Evolutionary conservation across 2,329 filamentous ascomycete genomes (phyloP), one percentile per base, ranked within the genome.

Genomic region (Mollisia scopiformis): DNA sequence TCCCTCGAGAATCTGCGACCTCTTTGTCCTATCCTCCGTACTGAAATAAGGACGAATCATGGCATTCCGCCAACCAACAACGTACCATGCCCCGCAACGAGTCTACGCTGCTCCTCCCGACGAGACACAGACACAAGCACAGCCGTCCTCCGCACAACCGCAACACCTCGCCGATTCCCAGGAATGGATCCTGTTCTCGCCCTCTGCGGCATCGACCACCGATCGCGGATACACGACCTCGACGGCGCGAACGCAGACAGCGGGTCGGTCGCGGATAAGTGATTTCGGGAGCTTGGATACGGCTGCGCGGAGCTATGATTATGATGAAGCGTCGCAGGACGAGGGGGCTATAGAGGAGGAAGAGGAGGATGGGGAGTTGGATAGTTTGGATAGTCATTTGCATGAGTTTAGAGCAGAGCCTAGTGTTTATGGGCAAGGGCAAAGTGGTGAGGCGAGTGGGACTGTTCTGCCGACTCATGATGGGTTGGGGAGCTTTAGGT

Each of bases 151-250:
- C 25, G 60, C 50, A 27, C 41, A 58, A 25, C 62, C 65, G 51
- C 56, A 37, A 16, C 37, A 57, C 27, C 78, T 87, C 62, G 87
- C 91, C 63, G 89, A 93, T 66, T 89, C 91, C 13, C 90, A 95
- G 76, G 94, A 96, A 84, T 99, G 95, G 95, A 90, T 98, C 57
- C 86, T 99, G 66, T 99, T 99, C 80, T 91, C 93, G 7, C 92
- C 92, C 1, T 82, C 83, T 8, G 87, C 88, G 65, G 84, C 82
- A 3, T 88, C 90, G 21, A 83, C 83, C 11, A 87, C 87, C 5
- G 88, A 89, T 63, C 83, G 88, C 55, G 91, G 88, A 47, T 87
- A 84, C 61, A 87, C 91, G 37, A 86, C 87, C 50, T 85, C 74
- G 74, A 91, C 75, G 71, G 84, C 78, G 79, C 87, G 76, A 73